Evolutionary conservation across 2,329 filamentous ascomycete species (phyloP), one percentile per base, ranked within the genome.

Genomic region (Paecilomyces sp.): DNA sequence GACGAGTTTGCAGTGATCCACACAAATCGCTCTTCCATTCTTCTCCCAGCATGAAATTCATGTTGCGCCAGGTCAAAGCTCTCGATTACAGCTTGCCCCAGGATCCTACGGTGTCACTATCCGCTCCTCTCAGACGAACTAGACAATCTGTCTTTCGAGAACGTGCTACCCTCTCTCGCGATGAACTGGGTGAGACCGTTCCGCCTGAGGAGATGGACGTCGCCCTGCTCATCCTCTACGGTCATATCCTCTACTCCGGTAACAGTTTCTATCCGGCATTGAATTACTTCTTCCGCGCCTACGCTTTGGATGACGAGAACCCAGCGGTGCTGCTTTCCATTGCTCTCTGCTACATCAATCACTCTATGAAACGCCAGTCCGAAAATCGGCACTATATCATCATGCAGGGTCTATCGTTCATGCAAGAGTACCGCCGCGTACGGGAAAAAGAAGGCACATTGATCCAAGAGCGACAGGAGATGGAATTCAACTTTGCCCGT

Each of bases 361-460:
- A 94, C 71, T 88, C 89, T 0, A 83, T 97, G 69, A 97, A 97
- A 73, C 85, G 93, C 1, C 91, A 96, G 73, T 87, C 89, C 0
- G 91, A 93, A 55, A 97, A 97, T 71, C 82, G 94, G 1, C 93
- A 97, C 70, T 93, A 90, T 69, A 85, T 92, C 50, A 86, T 97
- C 51, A 81, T 91, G 64, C 92, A 97, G 72, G 94, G 92, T 0
- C 82, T 97, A 56, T 81, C 87, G 0, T 97, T 96, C 68, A 76
- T 97, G 60, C 85, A 88, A 60, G 80, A 85, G 36, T 96, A 95
- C 74, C 88, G 89, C 65, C 80, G 85, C 2, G 70, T 85, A 28
- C 81, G 89, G 28, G 77, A 61, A 74, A 78, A 61, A 71, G 70
- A 74, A 33, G 75, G 73, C 5, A 71, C 70, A 8, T 65, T 75